Conservation (phyloP, 2,329 filamentous ascomycete species). For the Ophiostoma quercus region DNA sequence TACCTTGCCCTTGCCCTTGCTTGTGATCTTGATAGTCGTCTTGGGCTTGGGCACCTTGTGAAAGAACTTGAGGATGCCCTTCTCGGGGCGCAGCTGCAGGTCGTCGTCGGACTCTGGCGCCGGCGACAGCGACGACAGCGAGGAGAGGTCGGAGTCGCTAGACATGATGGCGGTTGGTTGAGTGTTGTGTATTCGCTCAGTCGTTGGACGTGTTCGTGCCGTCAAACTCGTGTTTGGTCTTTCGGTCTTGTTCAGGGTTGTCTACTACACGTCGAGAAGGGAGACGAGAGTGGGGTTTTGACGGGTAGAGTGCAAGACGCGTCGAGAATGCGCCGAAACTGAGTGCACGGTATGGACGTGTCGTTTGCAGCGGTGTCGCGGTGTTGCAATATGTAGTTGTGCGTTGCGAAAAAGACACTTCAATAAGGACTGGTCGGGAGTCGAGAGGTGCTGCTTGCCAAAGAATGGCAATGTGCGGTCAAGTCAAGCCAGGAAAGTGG, state of each 20-base stretch:
- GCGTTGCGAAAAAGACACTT: not conserved
- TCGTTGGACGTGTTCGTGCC: not conserved
- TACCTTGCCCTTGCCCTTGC: constrained; percentile 22
- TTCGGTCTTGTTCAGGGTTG: not conserved
- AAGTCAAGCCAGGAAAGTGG: constrained; percentile 7
- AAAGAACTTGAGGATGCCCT: constrained; percentile 63
- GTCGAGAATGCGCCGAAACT: constrained; percentile 1
- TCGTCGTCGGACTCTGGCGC: constrained; percentile 51
- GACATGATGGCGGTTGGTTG: constrained; percentile 48
- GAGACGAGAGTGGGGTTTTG: constrained; percentile 12
- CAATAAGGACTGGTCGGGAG: not conserved
- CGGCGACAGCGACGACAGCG: constrained; percentile 45
- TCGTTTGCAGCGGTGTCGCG: not conserved
- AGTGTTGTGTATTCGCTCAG: not conserved
- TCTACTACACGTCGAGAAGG: constrained; percentile 1
- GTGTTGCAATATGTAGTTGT: not conserved
- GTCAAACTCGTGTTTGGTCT: not conserved
- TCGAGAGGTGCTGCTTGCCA: not conserved
- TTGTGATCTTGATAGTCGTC: constrained; percentile 25
- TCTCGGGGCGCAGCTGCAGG: constrained; percentile 47
- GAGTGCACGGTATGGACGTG: not conserved
- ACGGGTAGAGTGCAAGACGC: constrained; percentile 4
- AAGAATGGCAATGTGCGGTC: not conserved
- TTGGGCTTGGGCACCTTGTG: constrained; percentile 48
- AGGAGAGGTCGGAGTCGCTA: constrained; percentile 52